These are phyloP conservation scores for Pyracantha coccinea DNA, from an alignment of 331 rosid genomes.

Conservation along the genomic window DNA sequence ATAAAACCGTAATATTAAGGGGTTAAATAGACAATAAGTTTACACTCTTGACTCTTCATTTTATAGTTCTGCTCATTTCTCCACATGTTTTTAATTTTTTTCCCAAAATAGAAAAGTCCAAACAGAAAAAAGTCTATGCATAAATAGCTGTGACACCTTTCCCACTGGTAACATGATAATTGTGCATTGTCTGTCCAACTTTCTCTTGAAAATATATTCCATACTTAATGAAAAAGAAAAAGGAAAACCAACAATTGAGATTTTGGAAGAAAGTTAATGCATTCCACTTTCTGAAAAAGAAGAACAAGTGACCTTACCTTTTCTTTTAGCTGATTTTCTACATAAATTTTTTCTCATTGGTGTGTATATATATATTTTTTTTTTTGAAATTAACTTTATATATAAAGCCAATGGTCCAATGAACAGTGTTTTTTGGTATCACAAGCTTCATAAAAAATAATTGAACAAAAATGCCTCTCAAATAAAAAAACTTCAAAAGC, in stretches of 20 bases:
- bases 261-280: neutral
- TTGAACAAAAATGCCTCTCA: no score
- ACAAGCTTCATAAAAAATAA: no score
- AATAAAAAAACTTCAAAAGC: no score
- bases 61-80: no score
- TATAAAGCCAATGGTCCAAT: neutral
- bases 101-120: neutral
- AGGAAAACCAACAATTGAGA: neutral
- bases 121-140: no score
- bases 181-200: neutral
- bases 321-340: neutral
- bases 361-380: no score
- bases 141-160: neutral
- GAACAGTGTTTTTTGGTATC: neutral
- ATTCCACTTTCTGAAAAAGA: constrained; percentile 1
- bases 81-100: no score
- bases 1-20: no score
- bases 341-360: neutral
- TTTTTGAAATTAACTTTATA: no score
- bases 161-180: neutral
- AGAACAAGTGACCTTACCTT: neutral
- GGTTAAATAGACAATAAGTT: no score
- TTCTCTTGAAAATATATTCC: neutral
- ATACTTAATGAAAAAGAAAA: neutral
- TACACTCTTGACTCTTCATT: no score